Evolutionary conservation across 371 early-diverging fungal genomes (phyloP).

Genomic region (Dentiscutata heterogama): DNA sequence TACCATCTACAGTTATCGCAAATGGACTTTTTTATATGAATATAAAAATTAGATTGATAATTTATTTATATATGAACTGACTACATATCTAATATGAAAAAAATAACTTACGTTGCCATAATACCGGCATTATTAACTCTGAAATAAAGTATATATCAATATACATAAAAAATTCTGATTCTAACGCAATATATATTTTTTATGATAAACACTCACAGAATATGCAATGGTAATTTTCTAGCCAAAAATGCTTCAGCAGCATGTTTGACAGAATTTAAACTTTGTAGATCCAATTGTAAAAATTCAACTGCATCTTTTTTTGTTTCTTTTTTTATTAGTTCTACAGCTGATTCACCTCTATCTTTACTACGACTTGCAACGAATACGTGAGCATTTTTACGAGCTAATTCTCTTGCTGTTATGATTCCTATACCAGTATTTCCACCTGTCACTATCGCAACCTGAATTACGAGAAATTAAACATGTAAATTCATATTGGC

Average conservation of each 20-base stretch:
- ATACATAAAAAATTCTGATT: no score
- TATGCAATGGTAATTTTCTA: constrained; percentile 45
- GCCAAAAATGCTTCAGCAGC: constrained; percentile 46
- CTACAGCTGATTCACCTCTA: constrained; percentile 60
- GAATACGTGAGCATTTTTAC: constrained; percentile 67
- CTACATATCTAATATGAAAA: no score
- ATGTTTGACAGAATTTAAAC: constrained; percentile 47
- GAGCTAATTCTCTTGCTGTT: constrained; percentile 68
- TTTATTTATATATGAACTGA: background rate
- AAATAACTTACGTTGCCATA: constrained; percentile 40
- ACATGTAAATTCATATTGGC: no score
- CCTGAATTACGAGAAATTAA: no score
- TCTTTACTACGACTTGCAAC: constrained; percentile 68
- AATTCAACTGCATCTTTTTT: constrained; percentile 37
- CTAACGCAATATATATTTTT: no score
- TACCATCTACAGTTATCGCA: constrained; percentile 70
- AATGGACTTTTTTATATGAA: constrained; percentile 56
- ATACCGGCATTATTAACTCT: constrained; percentile 47
- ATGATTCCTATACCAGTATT: constrained; percentile 76
- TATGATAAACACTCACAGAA: no score
- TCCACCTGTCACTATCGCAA: constrained; percentile 80
- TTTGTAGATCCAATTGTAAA: constrained; percentile 49
- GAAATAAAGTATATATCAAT: no score
- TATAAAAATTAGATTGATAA: background rate
- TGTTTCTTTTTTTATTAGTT: constrained; percentile 60